phyloP scores from a whole-genome alignment of 83 land plant genomes.

The Picea abies region DNA sequence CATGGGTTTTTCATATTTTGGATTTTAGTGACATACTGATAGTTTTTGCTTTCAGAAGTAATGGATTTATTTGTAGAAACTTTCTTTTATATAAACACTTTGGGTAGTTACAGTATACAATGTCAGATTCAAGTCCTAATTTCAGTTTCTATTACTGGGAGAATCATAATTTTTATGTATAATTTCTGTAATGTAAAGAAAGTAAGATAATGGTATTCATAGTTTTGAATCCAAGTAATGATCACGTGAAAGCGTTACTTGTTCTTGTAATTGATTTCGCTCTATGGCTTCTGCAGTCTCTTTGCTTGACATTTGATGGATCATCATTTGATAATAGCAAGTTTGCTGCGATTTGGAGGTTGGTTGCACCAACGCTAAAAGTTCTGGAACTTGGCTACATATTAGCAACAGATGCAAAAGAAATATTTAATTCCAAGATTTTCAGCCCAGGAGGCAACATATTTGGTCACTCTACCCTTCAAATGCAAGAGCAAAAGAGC shows the following conservation, averaged over 20 bases:
- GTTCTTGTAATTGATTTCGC: not conserved
- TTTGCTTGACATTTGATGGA: slow-evolving; percentile 58
- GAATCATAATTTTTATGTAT: not conserved
- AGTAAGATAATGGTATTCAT: not conserved
- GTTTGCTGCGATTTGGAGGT: slow-evolving; percentile 50
- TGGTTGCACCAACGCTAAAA: slow-evolving; percentile 51
- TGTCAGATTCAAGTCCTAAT: not conserved
- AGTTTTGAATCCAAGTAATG: not conserved
- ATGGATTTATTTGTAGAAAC: not conserved
- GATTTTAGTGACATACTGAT: too few species aligned
- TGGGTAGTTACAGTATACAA: not conserved
- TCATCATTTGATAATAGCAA: slow-evolving; percentile 40
- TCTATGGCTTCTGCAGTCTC: slow-evolving; percentile 42
- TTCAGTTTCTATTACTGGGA: not conserved
- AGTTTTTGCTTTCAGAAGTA: not conserved
- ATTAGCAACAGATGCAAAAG: slow-evolving; percentile 55
- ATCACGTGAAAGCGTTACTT: not conserved
- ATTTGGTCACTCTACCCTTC: slow-evolving; percentile 19
- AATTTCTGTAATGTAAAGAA: not conserved
- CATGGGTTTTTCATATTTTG: too few species aligned
- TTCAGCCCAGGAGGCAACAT: slow-evolving; percentile 16
- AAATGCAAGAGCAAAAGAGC: not conserved
- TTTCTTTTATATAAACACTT: not conserved
- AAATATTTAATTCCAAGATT: slow-evolving; percentile 44
- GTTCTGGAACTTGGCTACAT: slow-evolving; percentile 80